Percentiles rank a stretch among this genome's conserved stretches.
phyloP scores from a whole-genome alignment of 208 protist species.

The Angomonas desouzai region DNA sequence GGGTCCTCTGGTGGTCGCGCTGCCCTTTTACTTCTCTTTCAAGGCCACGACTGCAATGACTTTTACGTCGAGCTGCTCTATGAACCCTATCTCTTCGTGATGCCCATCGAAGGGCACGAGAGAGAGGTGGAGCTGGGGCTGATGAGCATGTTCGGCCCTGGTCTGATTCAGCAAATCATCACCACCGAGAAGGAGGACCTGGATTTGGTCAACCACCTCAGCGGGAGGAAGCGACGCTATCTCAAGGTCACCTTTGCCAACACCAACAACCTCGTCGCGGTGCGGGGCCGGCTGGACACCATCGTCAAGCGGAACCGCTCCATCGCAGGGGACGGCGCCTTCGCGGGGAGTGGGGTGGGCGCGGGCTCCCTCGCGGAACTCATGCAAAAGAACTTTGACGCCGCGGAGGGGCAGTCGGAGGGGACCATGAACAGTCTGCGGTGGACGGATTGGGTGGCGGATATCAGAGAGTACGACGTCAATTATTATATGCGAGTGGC shows the following conservation, averaged over 20 bases:
- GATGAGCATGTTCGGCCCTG: constrained; percentile 82
- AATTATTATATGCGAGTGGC: constrained; percentile 97
- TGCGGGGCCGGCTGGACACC: constrained; percentile 82
- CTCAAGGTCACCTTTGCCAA: constrained; percentile 96
- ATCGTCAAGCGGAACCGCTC: constrained; percentile 81
- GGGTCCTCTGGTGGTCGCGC: constrained; percentile 23
- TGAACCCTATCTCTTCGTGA: constrained; percentile 78
- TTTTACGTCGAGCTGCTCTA: constrained; percentile 75
- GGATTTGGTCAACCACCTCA: constrained; percentile 96
- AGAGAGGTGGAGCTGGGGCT: constrained; percentile 95
- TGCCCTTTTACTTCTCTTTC: constrained; percentile 74
- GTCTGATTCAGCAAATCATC: constrained; percentile 79
- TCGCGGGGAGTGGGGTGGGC: constrained; percentile 37
- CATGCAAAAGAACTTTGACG: constrained; percentile 70
- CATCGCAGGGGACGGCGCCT: constrained; percentile 31
- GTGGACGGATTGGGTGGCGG: constrained; percentile 92
- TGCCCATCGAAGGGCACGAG: constrained; percentile 76
- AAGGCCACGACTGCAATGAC: constrained; percentile 75
- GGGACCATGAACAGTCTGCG: constrained; percentile 24
- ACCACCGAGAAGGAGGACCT: constrained; percentile 95
- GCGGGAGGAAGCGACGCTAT: constrained; percentile 88
- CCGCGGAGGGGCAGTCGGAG: constrained; percentile 22
- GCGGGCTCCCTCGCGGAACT: constrained; percentile 55
- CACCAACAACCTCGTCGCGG: constrained; percentile 88
- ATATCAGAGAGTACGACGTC: constrained; percentile 99